Evolutionary conservation across 345 rosid genomes (phyloP).

Genomic region (Linum trigynum): DNA sequence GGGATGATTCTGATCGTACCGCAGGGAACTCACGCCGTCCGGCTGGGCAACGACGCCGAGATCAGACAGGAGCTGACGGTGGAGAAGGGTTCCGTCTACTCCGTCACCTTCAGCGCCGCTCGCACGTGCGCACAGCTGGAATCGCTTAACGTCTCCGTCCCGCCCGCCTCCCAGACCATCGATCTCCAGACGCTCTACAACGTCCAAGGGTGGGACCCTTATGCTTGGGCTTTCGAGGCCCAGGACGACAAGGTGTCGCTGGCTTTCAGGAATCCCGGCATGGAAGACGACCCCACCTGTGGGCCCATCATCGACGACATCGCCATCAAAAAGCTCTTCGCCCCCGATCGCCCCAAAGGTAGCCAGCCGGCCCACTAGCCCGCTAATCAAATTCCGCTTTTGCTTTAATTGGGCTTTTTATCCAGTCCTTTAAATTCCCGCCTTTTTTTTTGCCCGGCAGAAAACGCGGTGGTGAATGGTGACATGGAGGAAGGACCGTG

Average conservation of each 20-base stretch:
- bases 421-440: not conserved
- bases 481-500: slow-evolving; percentile 93
- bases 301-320: slow-evolving; percentile 92
- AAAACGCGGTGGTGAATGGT: slow-evolving; percentile 74
- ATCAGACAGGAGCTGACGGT: slow-evolving; percentile 78
- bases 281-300: slow-evolving; percentile 97
- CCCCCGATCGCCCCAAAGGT: slow-evolving; percentile 78
- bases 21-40: slow-evolving; percentile 65
- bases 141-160: slow-evolving; percentile 80
- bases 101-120: slow-evolving; percentile 94
- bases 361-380: not conserved
- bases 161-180: slow-evolving; percentile 61
- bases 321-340: slow-evolving; percentile 76
- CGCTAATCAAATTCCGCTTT: not conserved
- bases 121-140: slow-evolving; percentile 98
- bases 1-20: slow-evolving; percentile 97
- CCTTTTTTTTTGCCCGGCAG: slow-evolving; percentile 22
- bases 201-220: slow-evolving; percentile 99
- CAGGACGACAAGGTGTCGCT: slow-evolving; percentile 41
- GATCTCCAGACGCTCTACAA: slow-evolving; percentile 86
- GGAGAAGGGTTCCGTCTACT: slow-evolving; percentile 72
- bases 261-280: slow-evolving; percentile 77
- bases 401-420: not conserved
- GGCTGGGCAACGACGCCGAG: slow-evolving; percentile 90
- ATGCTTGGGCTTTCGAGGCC: slow-evolving; percentile 85